A percentile compares a stretch with the other conserved stretches of the same genome.
phyloP scores from a whole-genome alignment of 2,329 filamentous ascomycete species.

The Monilinia vaccinii-corymbosi region DNA sequence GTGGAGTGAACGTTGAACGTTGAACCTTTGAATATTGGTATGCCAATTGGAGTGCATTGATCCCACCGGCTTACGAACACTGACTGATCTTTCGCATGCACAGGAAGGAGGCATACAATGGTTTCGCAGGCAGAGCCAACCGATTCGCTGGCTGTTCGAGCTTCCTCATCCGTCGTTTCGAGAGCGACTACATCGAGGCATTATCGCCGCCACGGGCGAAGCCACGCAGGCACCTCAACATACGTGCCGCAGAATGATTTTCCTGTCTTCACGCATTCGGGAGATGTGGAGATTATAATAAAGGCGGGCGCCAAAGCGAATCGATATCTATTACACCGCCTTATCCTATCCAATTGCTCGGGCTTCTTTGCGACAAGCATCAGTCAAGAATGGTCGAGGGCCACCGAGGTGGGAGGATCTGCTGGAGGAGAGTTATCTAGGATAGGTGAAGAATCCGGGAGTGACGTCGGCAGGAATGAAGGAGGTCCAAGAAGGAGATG shows the following conservation, averaged over 20 bases:
- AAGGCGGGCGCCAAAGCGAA: conserved; percentile 63
- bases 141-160: conserved; percentile 48
- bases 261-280: conserved; percentile 79
- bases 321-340: conserved; percentile 75
- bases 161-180: conserved; percentile 53
- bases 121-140: conserved; percentile 44
- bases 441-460: conserved; percentile 38
- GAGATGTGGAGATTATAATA: conserved; percentile 86
- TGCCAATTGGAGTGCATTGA: background rate
- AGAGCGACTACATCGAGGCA: conserved; percentile 35
- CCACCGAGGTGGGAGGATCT: conserved; percentile 26
- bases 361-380: conserved; percentile 88
- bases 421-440: conserved; percentile 38
- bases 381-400: conserved; percentile 63
- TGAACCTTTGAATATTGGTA: conserved; percentile 2
- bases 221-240: conserved; percentile 60
- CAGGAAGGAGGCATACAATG: conserved; percentile 34
- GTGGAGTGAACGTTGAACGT: background rate
- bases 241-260: conserved; percentile 81
- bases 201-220: conserved; percentile 53
- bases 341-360: conserved; percentile 83
- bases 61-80: background rate
- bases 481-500: conserved; percentile 45
- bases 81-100: background rate
- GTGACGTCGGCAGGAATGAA: conserved; percentile 29